These are phyloP conservation scores for Clathrus columnatus DNA, from an alignment of 768 basidiomycete genomes.

Conservation along the genomic window DNA sequence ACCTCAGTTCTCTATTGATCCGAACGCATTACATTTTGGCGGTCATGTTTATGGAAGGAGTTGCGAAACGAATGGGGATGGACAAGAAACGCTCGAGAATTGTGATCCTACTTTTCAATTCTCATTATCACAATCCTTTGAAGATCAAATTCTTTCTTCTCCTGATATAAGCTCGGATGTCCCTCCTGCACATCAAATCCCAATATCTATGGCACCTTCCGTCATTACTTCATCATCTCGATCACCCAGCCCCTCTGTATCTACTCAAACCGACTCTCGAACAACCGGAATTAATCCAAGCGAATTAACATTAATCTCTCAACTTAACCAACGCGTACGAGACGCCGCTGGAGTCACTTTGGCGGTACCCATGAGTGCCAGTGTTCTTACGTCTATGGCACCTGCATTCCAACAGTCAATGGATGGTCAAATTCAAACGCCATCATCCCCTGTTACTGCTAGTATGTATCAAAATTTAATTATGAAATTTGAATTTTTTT, in stretches of 20 bases:
- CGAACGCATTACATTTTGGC: conserved; percentile 3
- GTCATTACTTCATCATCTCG: neutral
- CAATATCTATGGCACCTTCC: neutral
- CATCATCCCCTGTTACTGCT: neutral
- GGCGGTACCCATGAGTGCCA: conserved; percentile 21
- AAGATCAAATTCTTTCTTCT: neutral
- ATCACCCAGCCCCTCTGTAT: neutral
- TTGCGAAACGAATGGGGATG: neutral
- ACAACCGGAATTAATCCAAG: conserved; percentile 6
- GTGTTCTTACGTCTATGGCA: neutral
- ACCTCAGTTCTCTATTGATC: conserved; percentile 7
- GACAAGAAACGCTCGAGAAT: neutral
- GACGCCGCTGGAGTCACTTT: conserved; percentile 30
- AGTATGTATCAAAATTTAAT: conserved; percentile 1
- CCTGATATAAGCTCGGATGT: neutral
- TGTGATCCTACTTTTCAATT: conserved; percentile 6
- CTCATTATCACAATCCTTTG: neutral
- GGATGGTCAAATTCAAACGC: neutral
- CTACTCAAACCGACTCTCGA: neutral
- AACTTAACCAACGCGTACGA: conserved; percentile 30
- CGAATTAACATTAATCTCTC: neutral
- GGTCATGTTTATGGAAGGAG: neutral
- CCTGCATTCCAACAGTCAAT: neutral
- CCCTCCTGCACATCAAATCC: neutral
- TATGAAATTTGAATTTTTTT: no score